These are phyloP conservation scores for Oryza officinalis DNA, from an alignment of 176 grass and related monocot genomes.

Conservation along the genomic window DNA sequence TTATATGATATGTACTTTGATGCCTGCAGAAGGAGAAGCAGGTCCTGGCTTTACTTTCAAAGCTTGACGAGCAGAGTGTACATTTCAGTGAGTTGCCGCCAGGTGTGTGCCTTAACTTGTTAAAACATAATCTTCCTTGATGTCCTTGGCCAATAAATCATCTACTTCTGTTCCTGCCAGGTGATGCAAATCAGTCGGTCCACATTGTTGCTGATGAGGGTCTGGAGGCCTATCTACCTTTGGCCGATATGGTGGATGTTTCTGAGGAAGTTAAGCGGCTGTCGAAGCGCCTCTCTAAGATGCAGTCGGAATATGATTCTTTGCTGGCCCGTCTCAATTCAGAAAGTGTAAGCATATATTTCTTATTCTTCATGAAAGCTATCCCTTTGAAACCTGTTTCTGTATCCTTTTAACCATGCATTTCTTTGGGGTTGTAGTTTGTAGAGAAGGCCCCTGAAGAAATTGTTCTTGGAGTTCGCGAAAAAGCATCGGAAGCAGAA, in stretches of 20 bases:
- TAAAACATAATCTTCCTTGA: neutral
- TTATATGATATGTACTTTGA: neutral
- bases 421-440: conserved; percentile 51
- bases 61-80: conserved; percentile 75
- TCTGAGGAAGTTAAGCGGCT: conserved; percentile 82
- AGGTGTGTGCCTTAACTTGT: conserved; percentile 39
- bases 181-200: conserved; percentile 85
- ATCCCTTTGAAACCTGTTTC: neutral
- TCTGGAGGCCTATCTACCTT: conserved; percentile 86
- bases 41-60: conserved; percentile 74
- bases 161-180: conserved; percentile 33
- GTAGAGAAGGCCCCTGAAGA: conserved; percentile 87
- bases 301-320: conserved; percentile 88
- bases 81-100: conserved; percentile 76
- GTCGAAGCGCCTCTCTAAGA: conserved; percentile 87
- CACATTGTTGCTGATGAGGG: conserved; percentile 89
- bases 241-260: conserved; percentile 93
- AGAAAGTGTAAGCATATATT: conserved; percentile 49
- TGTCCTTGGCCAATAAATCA: conserved; percentile 10
- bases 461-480: conserved; percentile 77
- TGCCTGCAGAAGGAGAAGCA: conserved; percentile 78
- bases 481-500: conserved; percentile 83
- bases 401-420: neutral
- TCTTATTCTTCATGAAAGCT: neutral
- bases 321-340: conserved; percentile 78